Evolutionary conservation across 1,284 basidiomycete genomes (phyloP).

Genomic region (Rugosomyces carneus): DNA sequence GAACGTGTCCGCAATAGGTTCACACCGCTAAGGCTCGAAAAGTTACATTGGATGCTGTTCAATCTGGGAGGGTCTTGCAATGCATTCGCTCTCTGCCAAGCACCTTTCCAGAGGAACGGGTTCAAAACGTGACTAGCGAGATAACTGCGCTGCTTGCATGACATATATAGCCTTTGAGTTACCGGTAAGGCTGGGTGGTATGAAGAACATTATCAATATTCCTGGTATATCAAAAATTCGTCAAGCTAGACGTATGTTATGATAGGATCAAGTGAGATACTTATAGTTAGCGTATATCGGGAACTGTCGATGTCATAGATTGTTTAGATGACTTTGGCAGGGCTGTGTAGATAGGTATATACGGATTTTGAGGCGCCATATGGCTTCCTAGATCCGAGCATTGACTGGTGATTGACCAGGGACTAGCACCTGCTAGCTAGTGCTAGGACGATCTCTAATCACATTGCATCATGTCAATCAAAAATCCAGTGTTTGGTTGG

Average conservation of each 20-base stretch:
- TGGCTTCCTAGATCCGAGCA: not conserved
- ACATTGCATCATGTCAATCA: not conserved
- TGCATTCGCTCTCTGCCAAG: conserved; percentile 34
- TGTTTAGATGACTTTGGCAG: not conserved
- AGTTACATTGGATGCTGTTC: conserved; percentile 30
- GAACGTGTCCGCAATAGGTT: conserved; percentile 33
- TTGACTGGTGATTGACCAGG: too few relatives aligned
- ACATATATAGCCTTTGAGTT: not conserved
- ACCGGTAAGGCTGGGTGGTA: conserved; percentile 1
- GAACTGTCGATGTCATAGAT: not conserved
- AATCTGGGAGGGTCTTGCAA: conserved; percentile 35
- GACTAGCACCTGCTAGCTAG: not conserved
- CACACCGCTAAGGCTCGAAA: conserved; percentile 38
- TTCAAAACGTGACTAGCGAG: conserved; percentile 46
- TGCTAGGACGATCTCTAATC: not conserved
- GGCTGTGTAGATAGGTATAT: not conserved
- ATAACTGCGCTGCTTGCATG: conserved; percentile 31
- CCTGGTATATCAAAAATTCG: not conserved
- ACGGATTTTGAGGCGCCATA: not conserved
- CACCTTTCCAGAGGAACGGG: conserved; percentile 52
- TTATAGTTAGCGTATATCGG: conserved; percentile 1
- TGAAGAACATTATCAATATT: not conserved
- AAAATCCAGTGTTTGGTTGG: not conserved
- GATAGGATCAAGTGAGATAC: not conserved
- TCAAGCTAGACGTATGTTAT: not conserved